Percentiles rank a stretch among this genome's conserved stretches.
Evolutionary conservation across 768 basidiomycete genomes (phyloP).

Genomic region (Tricholoma matsutake): DNA sequence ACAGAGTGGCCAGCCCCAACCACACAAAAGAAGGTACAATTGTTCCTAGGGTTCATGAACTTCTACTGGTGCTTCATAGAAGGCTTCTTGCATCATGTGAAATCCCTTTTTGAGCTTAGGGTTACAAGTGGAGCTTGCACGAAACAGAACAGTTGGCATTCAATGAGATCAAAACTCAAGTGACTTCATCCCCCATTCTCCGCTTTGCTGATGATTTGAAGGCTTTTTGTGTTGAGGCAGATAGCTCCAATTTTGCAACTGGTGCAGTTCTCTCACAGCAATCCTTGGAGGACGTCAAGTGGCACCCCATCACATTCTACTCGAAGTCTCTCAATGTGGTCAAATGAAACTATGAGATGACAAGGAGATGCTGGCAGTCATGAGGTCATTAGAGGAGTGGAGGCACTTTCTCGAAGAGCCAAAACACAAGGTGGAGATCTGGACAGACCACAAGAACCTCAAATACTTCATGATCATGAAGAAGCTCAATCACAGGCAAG

Average conservation of each 20-base stretch:
- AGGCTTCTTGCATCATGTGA: neutral
- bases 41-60: too few species aligned
- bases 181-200: neutral
- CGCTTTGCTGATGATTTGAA: neutral
- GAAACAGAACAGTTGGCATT: neutral
- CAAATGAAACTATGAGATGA: slow-evolving; percentile 48
- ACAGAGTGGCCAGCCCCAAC: neutral
- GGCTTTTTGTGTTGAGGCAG: neutral
- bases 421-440: too few species aligned
- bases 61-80: neutral
- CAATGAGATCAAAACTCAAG: neutral
- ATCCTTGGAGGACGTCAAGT: neutral
- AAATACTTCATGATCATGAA: too few species aligned
- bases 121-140: neutral
- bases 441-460: too few species aligned
- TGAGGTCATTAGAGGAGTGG: too few species aligned
- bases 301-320: slow-evolving; percentile 38
- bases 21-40: neutral
- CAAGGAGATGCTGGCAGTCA: too few species aligned
- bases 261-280: neutral
- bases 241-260: neutral
- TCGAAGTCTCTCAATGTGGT: slow-evolving; percentile 27
- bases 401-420: too few species aligned
- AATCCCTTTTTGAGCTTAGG: neutral
- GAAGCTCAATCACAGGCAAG: too few species aligned